These are phyloP conservation scores for Niveomyces coronatus DNA, from an alignment of 2,329 filamentous ascomycete species.

Conservation along the genomic window DNA sequence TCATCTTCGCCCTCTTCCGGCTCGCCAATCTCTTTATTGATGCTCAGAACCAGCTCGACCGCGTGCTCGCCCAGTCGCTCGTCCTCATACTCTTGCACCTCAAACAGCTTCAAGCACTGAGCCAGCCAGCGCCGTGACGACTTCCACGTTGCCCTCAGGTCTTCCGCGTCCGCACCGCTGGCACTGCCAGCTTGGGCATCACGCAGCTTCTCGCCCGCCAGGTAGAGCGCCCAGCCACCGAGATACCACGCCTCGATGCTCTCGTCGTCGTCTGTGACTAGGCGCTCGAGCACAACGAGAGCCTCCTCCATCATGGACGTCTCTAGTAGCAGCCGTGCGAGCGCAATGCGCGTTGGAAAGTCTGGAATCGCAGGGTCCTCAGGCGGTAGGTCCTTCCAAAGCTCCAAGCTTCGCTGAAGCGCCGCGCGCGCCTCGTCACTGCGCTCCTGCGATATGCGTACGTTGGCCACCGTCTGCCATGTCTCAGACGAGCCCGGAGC, in stretches of 20 bases:
- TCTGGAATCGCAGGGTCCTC: constrained; percentile 67
- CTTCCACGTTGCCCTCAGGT: constrained; percentile 53
- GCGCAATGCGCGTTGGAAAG: constrained; percentile 74
- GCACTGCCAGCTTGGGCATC: constrained; percentile 24
- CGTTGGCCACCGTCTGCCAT: constrained; percentile 90
- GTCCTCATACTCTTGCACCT: constrained; percentile 73
- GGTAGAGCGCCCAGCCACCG: constrained; percentile 84
- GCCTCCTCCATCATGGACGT: constrained; percentile 78
- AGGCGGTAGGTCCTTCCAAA: constrained; percentile 74
- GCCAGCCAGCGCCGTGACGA: constrained; percentile 75
- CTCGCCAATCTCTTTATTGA: constrained; percentile 55
- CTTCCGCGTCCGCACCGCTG: constrained; percentile 27
- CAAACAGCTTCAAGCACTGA: constrained; percentile 71
- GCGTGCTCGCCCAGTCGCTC: constrained; percentile 67
- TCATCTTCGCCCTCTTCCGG: constrained; percentile 44
- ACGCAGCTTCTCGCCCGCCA: constrained; percentile 59
- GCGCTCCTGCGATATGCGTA: constrained; percentile 79
- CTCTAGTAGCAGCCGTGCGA: constrained; percentile 82
- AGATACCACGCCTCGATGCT: constrained; percentile 97
- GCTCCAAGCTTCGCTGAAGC: constrained; percentile 63
- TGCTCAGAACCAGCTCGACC: constrained; percentile 53
- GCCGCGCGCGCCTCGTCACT: constrained; percentile 71
- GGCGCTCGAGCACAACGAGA: constrained; percentile 70
- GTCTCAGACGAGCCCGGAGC: constrained; percentile 75
- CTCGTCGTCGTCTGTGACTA: constrained; percentile 81